These are phyloP conservation scores for Stemphylium lycopersici DNA, from an alignment of 2,329 filamentous ascomycete species.

Conservation along the genomic window DNA sequence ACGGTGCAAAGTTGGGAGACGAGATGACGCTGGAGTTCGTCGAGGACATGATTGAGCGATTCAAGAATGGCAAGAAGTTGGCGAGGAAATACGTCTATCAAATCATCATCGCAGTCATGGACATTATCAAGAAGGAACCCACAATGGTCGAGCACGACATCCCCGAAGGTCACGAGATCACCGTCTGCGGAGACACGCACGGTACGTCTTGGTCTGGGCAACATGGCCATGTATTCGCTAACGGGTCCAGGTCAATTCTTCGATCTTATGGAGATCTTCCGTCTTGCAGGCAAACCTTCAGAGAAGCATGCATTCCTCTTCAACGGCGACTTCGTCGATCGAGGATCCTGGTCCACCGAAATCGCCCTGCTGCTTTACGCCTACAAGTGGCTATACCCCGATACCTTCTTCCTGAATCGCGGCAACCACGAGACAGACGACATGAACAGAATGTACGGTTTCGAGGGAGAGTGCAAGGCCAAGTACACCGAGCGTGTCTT, in stretches of 20 bases:
- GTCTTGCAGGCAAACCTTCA: constrained; percentile 81
- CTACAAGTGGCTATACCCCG: constrained; percentile 93
- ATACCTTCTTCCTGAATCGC: constrained; percentile 90
- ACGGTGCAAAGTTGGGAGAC: constrained; percentile 77
- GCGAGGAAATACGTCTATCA: constrained; percentile 97
- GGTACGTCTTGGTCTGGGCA: constrained; percentile 59
- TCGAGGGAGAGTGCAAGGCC: constrained; percentile 96
- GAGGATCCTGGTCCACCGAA: constrained; percentile 97
- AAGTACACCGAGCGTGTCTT: constrained; percentile 97
- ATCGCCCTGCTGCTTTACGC: constrained; percentile 92
- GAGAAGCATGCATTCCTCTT: constrained; percentile 94
- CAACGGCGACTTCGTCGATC: constrained; percentile 98
- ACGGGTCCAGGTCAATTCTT: constrained; percentile 85
- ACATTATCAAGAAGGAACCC: constrained; percentile 87
- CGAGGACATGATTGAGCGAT: constrained; percentile 94
- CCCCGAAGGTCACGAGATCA: constrained; percentile 76
- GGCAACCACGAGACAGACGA: constrained; percentile 99
- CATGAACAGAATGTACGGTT: constrained; percentile 98
- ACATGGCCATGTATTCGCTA: constrained; percentile 10
- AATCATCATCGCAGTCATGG: constrained; percentile 87
- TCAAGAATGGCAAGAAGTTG: constrained; percentile 87
- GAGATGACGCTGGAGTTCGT: constrained; percentile 97
- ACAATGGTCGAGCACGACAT: constrained; percentile 97
- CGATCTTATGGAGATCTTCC: constrained; percentile 94
- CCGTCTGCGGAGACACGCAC: constrained; percentile 96